phyloP scores from a whole-genome alignment of 2,329 filamentous ascomycete genomes.

The Alternaria novae-zelandiae region DNA sequence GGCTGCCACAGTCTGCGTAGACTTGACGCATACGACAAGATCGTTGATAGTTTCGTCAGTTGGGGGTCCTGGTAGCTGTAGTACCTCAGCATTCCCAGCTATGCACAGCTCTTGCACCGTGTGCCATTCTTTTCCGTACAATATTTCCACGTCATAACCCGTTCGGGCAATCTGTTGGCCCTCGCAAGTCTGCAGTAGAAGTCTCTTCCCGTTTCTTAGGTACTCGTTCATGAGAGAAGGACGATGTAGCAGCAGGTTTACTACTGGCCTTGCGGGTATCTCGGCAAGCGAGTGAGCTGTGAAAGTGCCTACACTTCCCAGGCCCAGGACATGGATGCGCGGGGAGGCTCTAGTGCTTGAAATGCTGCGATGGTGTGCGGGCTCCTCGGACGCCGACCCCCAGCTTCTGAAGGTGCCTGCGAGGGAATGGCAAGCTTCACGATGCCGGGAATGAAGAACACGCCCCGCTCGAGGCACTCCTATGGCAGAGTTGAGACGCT shows the following conservation, averaged over 20 bases:
- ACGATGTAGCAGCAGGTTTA: constrained; percentile 8
- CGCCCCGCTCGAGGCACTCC: neutral
- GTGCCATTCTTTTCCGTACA: neutral
- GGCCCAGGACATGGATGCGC: constrained; percentile 8
- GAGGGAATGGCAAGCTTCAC: neutral
- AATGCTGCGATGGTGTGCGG: neutral
- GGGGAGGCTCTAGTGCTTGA: neutral
- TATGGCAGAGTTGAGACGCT: neutral
- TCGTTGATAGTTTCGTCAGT: neutral
- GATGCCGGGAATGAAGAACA: neutral
- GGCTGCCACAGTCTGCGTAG: constrained; percentile 6
- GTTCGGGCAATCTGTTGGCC: neutral
- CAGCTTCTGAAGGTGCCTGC: neutral
- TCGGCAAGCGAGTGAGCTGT: constrained; percentile 13
- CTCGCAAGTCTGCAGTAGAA: constrained; percentile 3
- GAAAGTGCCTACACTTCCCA: constrained; percentile 6
- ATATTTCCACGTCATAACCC: constrained; percentile 5
- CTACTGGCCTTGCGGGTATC: neutral
- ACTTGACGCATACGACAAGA: constrained; percentile 17
- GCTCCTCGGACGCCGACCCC: neutral
- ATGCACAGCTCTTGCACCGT: neutral
- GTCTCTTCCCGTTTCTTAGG: neutral
- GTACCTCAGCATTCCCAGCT: neutral
- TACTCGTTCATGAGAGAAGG: constrained; percentile 3
- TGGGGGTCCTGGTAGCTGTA: neutral